phyloP scores from a whole-genome alignment of 73 alveolate genomes.

The Tetrahymena borealis region DNA sequence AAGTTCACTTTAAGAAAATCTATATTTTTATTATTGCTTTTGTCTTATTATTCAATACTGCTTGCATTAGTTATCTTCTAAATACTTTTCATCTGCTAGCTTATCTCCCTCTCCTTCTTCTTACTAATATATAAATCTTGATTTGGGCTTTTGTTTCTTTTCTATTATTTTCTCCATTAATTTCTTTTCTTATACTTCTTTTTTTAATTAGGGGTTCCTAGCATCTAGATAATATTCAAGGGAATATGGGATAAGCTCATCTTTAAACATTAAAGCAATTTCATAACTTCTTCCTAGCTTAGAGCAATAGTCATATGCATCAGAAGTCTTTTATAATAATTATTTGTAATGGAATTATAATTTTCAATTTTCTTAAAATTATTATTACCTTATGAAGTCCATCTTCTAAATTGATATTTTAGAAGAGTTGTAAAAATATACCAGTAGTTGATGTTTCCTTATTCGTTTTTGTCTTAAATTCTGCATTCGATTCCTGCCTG shows the following conservation, averaged over 20 bases:
- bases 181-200: neutral
- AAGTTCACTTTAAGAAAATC: too few species aligned
- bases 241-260: neutral
- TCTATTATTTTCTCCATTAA: neutral
- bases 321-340: neutral
- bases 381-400: neutral
- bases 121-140: neutral
- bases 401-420: neutral
- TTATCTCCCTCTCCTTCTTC: neutral
- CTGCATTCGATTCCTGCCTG: neutral
- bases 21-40: too few species aligned
- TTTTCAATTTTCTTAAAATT: neutral
- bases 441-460: neutral
- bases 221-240: neutral
- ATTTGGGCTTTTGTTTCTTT: neutral
- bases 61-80: neutral
- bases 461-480: neutral
- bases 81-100: neutral
- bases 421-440: neutral
- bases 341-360: neutral
- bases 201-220: neutral
- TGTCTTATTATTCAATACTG: too few species aligned
- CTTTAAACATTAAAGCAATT: neutral
- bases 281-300: neutral
- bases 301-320: neutral